Percentiles rank a stretch among this genome's conserved stretches.
These are phyloP conservation scores for Dunaliella sp. DNA, from an alignment of 139 green algal genomes.

Conservation along the genomic window DNA sequence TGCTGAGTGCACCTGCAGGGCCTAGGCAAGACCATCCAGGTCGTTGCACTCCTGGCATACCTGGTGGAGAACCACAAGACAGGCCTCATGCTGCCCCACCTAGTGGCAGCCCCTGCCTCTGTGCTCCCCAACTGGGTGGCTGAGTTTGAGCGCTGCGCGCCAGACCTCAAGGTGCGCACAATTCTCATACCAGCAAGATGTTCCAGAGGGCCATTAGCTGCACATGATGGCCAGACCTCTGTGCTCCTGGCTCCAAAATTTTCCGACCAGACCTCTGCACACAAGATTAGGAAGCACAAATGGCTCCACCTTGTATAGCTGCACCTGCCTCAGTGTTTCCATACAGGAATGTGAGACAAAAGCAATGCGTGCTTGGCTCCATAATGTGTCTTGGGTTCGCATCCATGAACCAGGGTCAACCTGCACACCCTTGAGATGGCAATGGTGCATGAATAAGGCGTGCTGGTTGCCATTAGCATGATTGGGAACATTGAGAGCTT, in stretches of 20 bases:
- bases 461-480: no score
- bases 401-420: background rate
- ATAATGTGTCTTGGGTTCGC: conserved; percentile 19
- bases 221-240: no score
- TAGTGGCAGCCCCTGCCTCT: conserved; percentile 98
- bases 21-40: conserved; percentile 43
- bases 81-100: conserved; percentile 69
- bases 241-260: no score
- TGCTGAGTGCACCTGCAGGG: background rate
- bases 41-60: conserved; percentile 93
- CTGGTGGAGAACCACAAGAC: conserved; percentile 74
- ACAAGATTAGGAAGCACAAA: no score
- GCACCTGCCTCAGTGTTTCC: conserved; percentile 39
- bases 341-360: conserved; percentile 20
- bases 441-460: no score
- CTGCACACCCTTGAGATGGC: no score
- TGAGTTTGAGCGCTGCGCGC: conserved; percentile 91
- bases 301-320: no score
- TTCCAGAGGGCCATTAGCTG: no score
- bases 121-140: conserved; percentile 97
- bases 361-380: conserved; percentile 66
- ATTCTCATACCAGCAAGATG: no score
- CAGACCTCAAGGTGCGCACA: conserved; percentile 48
- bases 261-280: no score
- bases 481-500: no score